Base-by-base conservation (phyloP, 306 rosid species). In the Gleditsia sinensis region DNA sequence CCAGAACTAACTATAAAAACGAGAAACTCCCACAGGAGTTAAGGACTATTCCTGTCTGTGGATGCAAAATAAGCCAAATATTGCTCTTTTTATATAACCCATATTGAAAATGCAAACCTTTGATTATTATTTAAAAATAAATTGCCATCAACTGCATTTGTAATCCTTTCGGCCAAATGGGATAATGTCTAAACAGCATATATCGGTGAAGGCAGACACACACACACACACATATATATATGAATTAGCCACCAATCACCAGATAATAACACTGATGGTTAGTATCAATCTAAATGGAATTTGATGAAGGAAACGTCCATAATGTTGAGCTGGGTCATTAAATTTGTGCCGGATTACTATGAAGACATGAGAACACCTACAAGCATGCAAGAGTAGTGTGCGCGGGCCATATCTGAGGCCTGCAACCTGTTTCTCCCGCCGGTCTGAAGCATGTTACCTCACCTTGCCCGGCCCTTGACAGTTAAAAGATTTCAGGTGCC, bases 281-380 rank as follows among this genome's bases (percentile, higher is more conserved):
- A 12, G 43, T 42, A 54, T 19, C 66, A 17, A 33, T 72, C 50
- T 39, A 6, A 20, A 19, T 14, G 32, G 36, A 62, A 69, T 19
- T 69, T 34, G 75, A 65, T 65, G 32, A 76, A 40, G 69, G 51
- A 75, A 55, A 55, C 63, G 75, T 64, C 36, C 62, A 60, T 16
- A 40, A 39, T 49, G 4, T 66, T 67, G 54, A 69, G 60, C 5
- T 53, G 53, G 56, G 40, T 14, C 58, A 81, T 61, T 70, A 61
- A 75, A 54, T 61, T 33, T 81, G 82, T 59, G 71, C 28, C 36
- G 1, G 20, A 69, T 37, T n/a, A n/a, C n/a, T 45, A 46, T 56
- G 28, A 11, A 51, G 82, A 77, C 82, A 77, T 32, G 56, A 65
- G 28, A 72, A 58, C 64, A 57, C 30, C 9, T 74, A 32, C 27